Evolutionary conservation across 495 filamentous ascomycete genomes (phyloP).

Genomic region (Lasiosphaeria ovina): DNA sequence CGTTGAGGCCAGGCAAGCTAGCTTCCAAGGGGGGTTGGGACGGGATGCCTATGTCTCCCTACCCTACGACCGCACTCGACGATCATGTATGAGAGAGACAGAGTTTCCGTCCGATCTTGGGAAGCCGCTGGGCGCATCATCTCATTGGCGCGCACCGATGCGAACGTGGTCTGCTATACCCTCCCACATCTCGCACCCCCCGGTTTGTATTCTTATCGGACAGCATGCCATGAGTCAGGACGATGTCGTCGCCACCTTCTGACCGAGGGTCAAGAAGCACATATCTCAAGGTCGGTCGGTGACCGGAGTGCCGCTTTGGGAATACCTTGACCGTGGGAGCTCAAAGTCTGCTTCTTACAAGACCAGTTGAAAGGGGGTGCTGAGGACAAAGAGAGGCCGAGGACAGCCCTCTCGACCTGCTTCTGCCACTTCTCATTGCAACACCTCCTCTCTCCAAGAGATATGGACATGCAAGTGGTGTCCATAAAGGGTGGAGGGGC

Average conservation of each 20-base stretch:
- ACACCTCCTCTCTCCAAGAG: neutral
- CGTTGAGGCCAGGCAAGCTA: neutral
- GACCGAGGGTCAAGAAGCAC: slow-evolving; percentile 9
- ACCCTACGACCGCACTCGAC: slow-evolving; percentile 16
- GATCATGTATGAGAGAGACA: neutral
- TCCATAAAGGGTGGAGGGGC: neutral
- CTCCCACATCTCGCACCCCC: slow-evolving; percentile 6
- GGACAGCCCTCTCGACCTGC: neutral
- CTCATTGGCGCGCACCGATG: slow-evolving; percentile 10
- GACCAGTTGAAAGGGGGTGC: neutral
- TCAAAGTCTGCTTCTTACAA: neutral
- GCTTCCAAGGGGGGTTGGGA: slow-evolving; percentile 13
- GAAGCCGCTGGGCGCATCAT: slow-evolving; percentile 5
- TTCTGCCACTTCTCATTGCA: slow-evolving; percentile 2
- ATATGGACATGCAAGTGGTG: neutral
- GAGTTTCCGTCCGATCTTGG: slow-evolving; percentile 6
- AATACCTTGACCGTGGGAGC: slow-evolving; percentile 4
- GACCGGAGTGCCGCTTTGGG: slow-evolving; percentile 17
- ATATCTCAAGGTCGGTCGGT: slow-evolving; percentile 13
- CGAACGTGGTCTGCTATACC: slow-evolving; percentile 15
- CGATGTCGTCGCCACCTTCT: slow-evolving; percentile 9
- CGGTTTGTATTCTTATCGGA: slow-evolving; percentile 13
- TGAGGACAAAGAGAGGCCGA: neutral
- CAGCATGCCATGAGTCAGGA: slow-evolving; percentile 7
- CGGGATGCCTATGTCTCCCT: slow-evolving; percentile 20